Conservation (phyloP, 345 rosid species). For the Eucalyptus regnans region DNA sequence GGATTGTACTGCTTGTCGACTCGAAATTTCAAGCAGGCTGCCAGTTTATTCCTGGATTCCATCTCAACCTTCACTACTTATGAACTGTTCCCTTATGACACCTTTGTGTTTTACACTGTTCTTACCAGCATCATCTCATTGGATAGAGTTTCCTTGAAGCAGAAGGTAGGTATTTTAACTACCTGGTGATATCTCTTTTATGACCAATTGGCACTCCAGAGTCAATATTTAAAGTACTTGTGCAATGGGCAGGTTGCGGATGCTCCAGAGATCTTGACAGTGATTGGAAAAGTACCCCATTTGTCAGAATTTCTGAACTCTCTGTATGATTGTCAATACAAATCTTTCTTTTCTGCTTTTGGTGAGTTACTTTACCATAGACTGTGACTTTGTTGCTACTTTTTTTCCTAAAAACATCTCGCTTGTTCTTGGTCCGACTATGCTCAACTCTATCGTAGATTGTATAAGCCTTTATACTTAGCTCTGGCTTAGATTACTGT, state of each 20-base stretch:
- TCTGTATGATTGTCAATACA: conserved; percentile 82
- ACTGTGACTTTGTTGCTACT: not conserved
- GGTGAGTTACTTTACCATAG: conserved; percentile 30
- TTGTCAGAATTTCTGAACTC: conserved; percentile 92
- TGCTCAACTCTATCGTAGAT: not conserved
- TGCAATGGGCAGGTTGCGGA: conserved; percentile 63
- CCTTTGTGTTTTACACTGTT: conserved; percentile 90
- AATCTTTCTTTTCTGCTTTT: conserved; percentile 84
- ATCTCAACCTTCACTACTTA: conserved; percentile 97
- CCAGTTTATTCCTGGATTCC: conserved; percentile 84
- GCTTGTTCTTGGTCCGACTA: not conserved
- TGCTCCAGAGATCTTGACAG: conserved; percentile 99
- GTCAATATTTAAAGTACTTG: not conserved
- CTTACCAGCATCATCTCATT: conserved; percentile 88
- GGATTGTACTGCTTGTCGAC: conserved; percentile 94
- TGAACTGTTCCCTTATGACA: conserved; percentile 86
- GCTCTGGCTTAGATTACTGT: not conserved
- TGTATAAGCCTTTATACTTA: not conserved
- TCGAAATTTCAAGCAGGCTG: conserved; percentile 85
- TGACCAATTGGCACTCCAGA: not conserved
- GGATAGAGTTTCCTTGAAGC: conserved; percentile 95
- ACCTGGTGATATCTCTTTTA: not conserved
- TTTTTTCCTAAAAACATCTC: not conserved
- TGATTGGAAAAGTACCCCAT: conserved; percentile 83
- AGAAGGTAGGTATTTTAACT: conserved; percentile 46